Base-by-base conservation (phyloP, 2,329 filamentous ascomycete genomes). In the Fusarium xyrophilum region DNA sequence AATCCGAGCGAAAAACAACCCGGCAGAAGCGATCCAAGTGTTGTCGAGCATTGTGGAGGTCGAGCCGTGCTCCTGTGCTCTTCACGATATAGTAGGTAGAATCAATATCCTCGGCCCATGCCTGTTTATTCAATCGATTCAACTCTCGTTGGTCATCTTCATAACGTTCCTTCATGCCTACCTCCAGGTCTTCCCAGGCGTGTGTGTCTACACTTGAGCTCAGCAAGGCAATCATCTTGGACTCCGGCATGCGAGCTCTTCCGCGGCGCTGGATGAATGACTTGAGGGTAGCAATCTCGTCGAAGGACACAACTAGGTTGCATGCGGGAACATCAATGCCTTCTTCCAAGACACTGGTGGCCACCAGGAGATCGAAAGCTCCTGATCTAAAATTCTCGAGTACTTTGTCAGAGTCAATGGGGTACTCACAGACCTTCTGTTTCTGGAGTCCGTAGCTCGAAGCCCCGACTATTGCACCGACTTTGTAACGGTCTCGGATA, bases 1-100 rank as follows among this genome's bases (percentile, higher is more conserved):
- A 92, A 28, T 86, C 84, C 2, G 81, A 81, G 1, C 80, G 79
- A 0, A 86, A 83, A 1, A 93, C 76, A 1, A 85, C 83, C 1
- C 82, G 81, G 76, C 94, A 97, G 71, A 97, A 96, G 77, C 97
- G 93, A 47, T 91, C 83, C 3, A 98, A 83, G 76, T 96, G 93
- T n/a, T 83, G 78, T 48, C 90, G 87, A 2, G 93, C 91, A 68
- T 91, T 91, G 38, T 92, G 86, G 3, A 93, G 83, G 14, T 91
- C 91, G 17, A 97, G 80, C 15, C 88, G 78, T 1, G 92, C 93
- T 7, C 89, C 80, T 1, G 83, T 85, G 25, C 76, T 65, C 25
- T 79, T 63, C 8, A 85, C 77, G 19, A 73, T 68, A 46, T 84
- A 79, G n/a, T 33, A 74, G 0, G 63, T 48, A 7, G 64, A 56